Conservation (phyloP, 164 flowering plant species). For the Chloranthus sessilifolius region DNA sequence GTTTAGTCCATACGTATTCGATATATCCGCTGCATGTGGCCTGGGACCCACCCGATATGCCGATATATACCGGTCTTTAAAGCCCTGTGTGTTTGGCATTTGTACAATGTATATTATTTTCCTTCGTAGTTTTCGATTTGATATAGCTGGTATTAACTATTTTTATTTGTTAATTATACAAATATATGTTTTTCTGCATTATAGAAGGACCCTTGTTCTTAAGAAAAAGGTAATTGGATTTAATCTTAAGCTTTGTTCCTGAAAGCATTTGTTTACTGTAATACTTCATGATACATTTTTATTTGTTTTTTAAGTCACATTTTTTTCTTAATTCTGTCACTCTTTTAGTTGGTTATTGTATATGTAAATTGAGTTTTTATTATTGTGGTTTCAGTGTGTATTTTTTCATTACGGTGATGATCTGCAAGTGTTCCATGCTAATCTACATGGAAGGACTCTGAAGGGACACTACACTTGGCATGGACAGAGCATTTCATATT, state of each 20-base stretch:
- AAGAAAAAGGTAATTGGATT: neutral
- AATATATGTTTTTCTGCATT: neutral
- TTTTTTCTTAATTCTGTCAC: neutral
- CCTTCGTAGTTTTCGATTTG: no score
- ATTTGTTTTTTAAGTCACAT: neutral
- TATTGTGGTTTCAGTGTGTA: conserved; percentile 4
- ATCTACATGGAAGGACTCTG: neutral
- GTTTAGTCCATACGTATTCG: no score
- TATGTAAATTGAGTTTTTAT: neutral
- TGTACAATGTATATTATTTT: no score
- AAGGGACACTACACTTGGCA: conserved; percentile 10
- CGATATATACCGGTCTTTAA: no score
- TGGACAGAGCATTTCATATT: conserved; percentile 11
- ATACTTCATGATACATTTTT: neutral
- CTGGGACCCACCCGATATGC: no score
- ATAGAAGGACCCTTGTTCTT: neutral
- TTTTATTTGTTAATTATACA: neutral
- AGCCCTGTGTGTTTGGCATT: no score
- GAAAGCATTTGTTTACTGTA: neutral
- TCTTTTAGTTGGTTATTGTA: neutral
- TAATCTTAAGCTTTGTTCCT: neutral
- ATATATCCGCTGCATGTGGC: no score
- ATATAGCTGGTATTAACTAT: no score
- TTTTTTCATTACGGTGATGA: conserved; percentile 4
- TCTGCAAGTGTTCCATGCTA: neutral